Base-by-base conservation (phyloP, 2,329 filamentous ascomycete genomes). In the Gyromitra esculenta region DNA sequence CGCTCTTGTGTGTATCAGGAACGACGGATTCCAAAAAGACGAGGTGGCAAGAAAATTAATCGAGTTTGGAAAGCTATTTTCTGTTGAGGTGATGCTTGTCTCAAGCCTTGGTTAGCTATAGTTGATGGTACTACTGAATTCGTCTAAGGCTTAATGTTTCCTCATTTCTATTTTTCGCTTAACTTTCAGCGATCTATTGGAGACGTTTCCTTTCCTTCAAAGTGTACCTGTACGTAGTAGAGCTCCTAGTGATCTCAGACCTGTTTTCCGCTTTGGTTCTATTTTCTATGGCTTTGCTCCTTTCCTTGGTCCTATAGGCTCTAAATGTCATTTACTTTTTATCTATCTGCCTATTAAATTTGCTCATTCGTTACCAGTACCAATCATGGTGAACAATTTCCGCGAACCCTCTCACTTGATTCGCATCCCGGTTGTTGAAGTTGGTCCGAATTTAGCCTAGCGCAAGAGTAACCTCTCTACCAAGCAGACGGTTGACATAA, bases 41-140 rank as follows among this genome's bases (percentile, higher is more conserved):
- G 75, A 77, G 31, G 21, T 77, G 37, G 67, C 64, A 18, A 75
- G 75, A 18, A 75, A 75, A 35, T 41, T 77, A 41, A 66, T 77
- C 13, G 75, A 75, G 71, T 77, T 77, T 60, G 75, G 75, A 0
- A 77, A 75, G 39, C 45, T 77, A 11, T 77, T 77, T 41, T 65
- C 70, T 1, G 75, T 77, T 1, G 75, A 77, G 37, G 75, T 75
- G 25, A 70, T 77, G 54, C 52, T 77, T 35, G 75, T 77, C 56
- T 69, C 75, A 15, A 74, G 70, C 5, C 64, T 77, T 54, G 72
- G 75, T n/a, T 73, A 50, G 18, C 18, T 21, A 21, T 21, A 21
- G 64, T 7, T 8, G 13, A 9, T 5, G 13, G 65, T 25, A 15
- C 13, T 43, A 43, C 41, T 31, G 25, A 43, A 43, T 9, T 43